A percentile compares a stretch with the other conserved stretches of the same genome.
Evolutionary conservation across 108 stramenopile species (phyloP).

Genomic region (Nannochloropsis gaditana): DNA sequence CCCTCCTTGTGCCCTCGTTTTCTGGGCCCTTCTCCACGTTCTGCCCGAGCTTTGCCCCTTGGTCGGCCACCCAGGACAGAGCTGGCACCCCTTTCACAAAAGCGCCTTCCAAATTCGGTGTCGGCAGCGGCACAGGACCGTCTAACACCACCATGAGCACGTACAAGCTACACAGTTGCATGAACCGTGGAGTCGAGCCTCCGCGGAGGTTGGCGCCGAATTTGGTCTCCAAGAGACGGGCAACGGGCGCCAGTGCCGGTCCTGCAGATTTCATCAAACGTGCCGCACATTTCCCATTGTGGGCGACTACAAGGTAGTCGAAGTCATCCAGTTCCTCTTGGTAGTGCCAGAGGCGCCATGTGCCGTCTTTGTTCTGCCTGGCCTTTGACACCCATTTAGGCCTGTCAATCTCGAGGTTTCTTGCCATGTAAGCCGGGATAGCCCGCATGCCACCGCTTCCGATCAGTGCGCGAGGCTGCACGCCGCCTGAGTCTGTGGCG

Average conservation of each 20-base stretch:
- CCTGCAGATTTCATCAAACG: not conserved
- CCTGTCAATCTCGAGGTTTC: not conserved
- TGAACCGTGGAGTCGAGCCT: not conserved
- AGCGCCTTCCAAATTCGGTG: not conserved
- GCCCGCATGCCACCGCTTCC: not conserved
- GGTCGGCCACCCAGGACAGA: not conserved
- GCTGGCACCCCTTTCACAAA: conserved; percentile 5
- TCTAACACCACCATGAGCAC: conserved; percentile 19
- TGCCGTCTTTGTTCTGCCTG: not conserved
- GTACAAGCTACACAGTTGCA: not conserved
- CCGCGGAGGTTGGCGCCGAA: not conserved
- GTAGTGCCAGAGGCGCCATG: conserved; percentile 2
- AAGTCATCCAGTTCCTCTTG: conserved; percentile 5
- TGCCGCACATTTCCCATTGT: conserved; percentile 21
- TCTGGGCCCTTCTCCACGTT: not conserved
- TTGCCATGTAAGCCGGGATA: not conserved
- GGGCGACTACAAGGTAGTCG: conserved; percentile 1
- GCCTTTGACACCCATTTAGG: conserved; percentile 15
- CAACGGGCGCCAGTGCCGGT: not conserved
- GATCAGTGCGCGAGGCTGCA: not conserved
- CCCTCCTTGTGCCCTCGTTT: not conserved
- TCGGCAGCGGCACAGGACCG: not conserved
- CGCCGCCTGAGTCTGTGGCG: not conserved
- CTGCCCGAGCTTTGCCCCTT: not conserved
- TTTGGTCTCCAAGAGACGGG: not conserved